phyloP scores from a whole-genome alignment of 2,329 filamentous ascomycete genomes.

The Cylindrodendrum hubeiense region DNA sequence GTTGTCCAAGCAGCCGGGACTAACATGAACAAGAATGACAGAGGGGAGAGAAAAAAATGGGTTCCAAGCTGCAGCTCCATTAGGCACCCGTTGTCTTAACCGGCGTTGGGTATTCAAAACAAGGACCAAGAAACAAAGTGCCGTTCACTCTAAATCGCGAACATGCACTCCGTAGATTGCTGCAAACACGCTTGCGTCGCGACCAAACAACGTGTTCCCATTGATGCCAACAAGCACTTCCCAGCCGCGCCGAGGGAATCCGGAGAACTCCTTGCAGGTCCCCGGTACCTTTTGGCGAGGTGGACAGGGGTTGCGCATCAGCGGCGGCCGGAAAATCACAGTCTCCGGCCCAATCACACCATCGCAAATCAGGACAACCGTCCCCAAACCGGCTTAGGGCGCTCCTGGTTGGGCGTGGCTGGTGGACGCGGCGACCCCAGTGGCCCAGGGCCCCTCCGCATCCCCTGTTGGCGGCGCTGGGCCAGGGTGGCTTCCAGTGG shows the following conservation, averaged over 20 bases:
- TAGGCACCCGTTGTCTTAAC: background rate
- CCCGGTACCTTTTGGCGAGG: slow-evolving; percentile 16
- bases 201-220: slow-evolving; percentile 10
- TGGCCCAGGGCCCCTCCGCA: slow-evolving; percentile 16
- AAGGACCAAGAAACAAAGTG: background rate
- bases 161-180: background rate
- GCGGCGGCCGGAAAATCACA: slow-evolving; percentile 47
- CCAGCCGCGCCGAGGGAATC: slow-evolving; percentile 33
- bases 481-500: slow-evolving; percentile 28
- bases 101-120: background rate
- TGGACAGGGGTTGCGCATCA: slow-evolving; percentile 34
- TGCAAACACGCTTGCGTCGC: slow-evolving; percentile 1
- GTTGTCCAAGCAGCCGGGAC: slow-evolving; percentile 19
- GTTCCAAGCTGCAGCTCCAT: background rate
- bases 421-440: slow-evolving; percentile 35
- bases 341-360: slow-evolving; percentile 44
- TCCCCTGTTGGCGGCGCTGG: slow-evolving; percentile 28
- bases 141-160: background rate
- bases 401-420: slow-evolving; percentile 24
- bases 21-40: slow-evolving; percentile 19
- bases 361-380: slow-evolving; percentile 26
- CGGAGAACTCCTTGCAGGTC: slow-evolving; percentile 38
- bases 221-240: slow-evolving; percentile 11
- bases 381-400: slow-evolving; percentile 46
- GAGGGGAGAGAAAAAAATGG: background rate